These are phyloP conservation scores for Trametes sp. DNA, from an alignment of 1,284 basidiomycete genomes.

Conservation along the genomic window DNA sequence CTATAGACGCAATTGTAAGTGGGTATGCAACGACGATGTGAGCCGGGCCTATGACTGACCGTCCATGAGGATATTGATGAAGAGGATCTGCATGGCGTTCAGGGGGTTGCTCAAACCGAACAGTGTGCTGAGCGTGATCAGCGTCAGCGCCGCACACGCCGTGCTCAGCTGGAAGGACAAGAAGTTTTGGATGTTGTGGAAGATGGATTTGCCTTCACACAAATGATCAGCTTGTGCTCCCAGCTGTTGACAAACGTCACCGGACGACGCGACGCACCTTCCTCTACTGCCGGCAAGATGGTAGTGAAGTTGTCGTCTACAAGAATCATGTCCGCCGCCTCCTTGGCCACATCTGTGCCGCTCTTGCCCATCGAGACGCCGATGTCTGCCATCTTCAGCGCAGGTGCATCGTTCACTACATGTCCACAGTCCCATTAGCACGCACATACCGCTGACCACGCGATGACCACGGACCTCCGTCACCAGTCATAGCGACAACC, in stretches of 20 bases:
- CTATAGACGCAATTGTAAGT: conserved; percentile 53
- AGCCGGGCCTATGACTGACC: conserved; percentile 61
- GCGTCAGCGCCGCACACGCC: conserved; percentile 91
- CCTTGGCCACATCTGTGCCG: conserved; percentile 98
- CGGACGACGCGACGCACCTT: conserved; percentile 66
- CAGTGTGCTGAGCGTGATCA: conserved; percentile 94
- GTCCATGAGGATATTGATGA: conserved; percentile 99
- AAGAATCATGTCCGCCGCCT: conserved; percentile 96
- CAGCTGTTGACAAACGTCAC: too few relatives aligned
- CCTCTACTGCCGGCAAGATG: conserved; percentile 93
- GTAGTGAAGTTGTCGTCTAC: conserved; percentile 98
- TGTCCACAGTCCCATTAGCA: not conserved
- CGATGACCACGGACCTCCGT: conserved; percentile 66
- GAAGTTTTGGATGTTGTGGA: conserved; percentile 99
- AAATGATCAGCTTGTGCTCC: not conserved
- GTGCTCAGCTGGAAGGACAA: conserved; percentile 97
- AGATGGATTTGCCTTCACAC: conserved; percentile 88
- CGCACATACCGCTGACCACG: not conserved
- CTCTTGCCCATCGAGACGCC: conserved; percentile 97
- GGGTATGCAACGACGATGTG: too few relatives aligned
- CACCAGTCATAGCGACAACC: conserved; percentile 98
- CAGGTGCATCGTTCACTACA: conserved; percentile 95
- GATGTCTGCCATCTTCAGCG: conserved; percentile 97
- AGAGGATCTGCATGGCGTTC: conserved; percentile 98
- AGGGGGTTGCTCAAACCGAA: conserved; percentile 91